Evolutionary conservation across 352 stramenopile genomes (phyloP).

Genomic region (Globisporangium iwayamae): DNA sequence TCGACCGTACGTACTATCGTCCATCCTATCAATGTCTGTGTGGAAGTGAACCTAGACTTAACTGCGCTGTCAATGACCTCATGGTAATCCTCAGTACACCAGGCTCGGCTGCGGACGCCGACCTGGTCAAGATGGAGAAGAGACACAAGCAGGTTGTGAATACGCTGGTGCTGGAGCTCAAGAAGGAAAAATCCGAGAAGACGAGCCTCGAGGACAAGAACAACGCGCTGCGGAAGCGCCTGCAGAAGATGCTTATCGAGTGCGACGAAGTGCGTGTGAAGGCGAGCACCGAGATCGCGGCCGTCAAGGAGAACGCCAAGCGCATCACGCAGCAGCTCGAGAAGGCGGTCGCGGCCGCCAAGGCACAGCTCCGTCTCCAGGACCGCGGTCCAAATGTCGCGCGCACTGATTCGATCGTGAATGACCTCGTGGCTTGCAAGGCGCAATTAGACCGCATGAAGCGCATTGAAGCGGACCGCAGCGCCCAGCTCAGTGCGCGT

Average conservation of each 20-base stretch:
- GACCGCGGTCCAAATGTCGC: constrained; percentile 51
- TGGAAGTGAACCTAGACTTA: neutral
- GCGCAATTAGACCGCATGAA: constrained; percentile 49
- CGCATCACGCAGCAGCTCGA: constrained; percentile 45
- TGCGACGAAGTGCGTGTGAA: constrained; percentile 65
- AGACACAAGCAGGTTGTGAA: constrained; percentile 41
- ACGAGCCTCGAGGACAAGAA: constrained; percentile 64
- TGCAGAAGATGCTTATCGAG: constrained; percentile 81
- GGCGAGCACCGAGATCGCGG: constrained; percentile 37
- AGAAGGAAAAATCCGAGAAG: constrained; percentile 53
- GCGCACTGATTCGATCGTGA: constrained; percentile 48
- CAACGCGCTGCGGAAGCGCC: constrained; percentile 47
- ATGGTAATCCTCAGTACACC: constrained; percentile 16
- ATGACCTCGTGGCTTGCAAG: constrained; percentile 34
- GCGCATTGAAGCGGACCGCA: constrained; percentile 50
- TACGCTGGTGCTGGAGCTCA: constrained; percentile 49
- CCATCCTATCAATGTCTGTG: neutral
- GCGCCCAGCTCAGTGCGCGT: constrained; percentile 33
- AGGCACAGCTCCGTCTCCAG: constrained; percentile 55
- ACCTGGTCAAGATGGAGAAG: constrained; percentile 22
- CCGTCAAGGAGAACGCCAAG: constrained; percentile 50
- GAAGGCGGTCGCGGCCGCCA: constrained; percentile 30
- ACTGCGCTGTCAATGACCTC: neutral
- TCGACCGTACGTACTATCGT: constrained; percentile 33
- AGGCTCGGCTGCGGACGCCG: constrained; percentile 19